Percentiles rank a stretch among this genome's conserved stretches.
Evolutionary conservation across 345 rosid species (phyloP).

Genomic region (Eutrema heterophyllum): DNA sequence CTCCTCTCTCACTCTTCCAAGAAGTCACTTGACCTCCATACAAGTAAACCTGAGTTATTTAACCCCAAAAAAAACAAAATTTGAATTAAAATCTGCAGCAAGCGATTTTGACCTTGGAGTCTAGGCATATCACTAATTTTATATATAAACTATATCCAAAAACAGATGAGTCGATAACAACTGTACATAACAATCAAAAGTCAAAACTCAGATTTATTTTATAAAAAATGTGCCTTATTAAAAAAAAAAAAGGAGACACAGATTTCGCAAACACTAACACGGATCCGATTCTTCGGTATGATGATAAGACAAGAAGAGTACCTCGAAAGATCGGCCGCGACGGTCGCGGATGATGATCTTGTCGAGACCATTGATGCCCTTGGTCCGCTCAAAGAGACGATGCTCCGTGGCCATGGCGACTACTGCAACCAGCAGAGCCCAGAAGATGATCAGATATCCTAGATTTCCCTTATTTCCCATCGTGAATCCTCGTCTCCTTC

Average conservation of each 20-base stretch:
- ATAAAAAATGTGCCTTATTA: no score
- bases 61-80: neutral
- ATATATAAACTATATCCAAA: neutral
- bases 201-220: neutral
- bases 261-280: neutral
- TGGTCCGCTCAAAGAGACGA: slow-evolving; percentile 38
- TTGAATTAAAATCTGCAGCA: neutral
- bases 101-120: neutral
- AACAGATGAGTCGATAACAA: neutral
- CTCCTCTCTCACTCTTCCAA: slow-evolving; percentile 77
- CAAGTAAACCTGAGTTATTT: slow-evolving; percentile 52
- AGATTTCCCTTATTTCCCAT: slow-evolving; percentile 3
- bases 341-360: slow-evolving; percentile 62
- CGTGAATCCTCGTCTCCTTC: neutral
- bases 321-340: slow-evolving; percentile 69
- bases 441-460: slow-evolving; percentile 1
- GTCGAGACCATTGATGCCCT: slow-evolving; percentile 69
- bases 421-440: slow-evolving; percentile 19
- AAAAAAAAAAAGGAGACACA: no score
- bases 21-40: slow-evolving; percentile 83
- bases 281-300: neutral
- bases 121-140: neutral
- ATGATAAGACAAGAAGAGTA: slow-evolving; percentile 20
- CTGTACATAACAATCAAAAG: neutral
- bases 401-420: slow-evolving; percentile 16